Base-by-base conservation (phyloP, 2,329 filamentous ascomycete species). In the Graphilbum sp. region DNA sequence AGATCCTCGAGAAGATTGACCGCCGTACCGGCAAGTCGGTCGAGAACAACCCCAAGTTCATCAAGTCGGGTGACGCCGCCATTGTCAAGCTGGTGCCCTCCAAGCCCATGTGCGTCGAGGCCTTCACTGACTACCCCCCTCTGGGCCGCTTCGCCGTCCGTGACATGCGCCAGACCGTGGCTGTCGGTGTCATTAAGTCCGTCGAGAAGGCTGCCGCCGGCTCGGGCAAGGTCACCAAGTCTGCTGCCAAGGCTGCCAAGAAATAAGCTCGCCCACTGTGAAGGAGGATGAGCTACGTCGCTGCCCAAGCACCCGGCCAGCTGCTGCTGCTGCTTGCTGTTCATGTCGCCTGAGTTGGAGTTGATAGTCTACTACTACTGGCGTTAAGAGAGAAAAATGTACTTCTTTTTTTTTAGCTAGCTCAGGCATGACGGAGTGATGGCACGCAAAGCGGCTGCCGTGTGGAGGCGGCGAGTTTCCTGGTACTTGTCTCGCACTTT, bases 41-140 rank as follows among this genome's bases (percentile, higher is more conserved):
- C 60, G 90, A 98, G 71, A 61, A 72, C 64, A 63, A 60, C 60
- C 90, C 90, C 70, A 98, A 98, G 82, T 96, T 95, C 80, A 87
- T 98, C 84, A 98, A 98, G 86, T 95, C 88, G 59, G 90, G 90
- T 81, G 90, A 98, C 67, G 88, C 90, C 54, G 88, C 88, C 67
- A 98, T 98, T 72, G 90, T 98, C 74, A 96, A 95, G 86, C 96
- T 98, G 90, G 63, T 95, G 75, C 90, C 90, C 64, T 95, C 88
- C 74, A 98, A 98, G 87, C 90, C 90, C 64, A 98, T 98, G 90
- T 98, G 90, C 69, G 90, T 98, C 67, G 90, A 98, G 85, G 73
- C 90, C 56, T 98, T 96, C 86, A 95, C 87, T 59, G 86, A 95
- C 62, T 98, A 96, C 77, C 88, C 90, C 60, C 90, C 90, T 66